Evolutionary conservation across 2,329 filamentous ascomycete species (phyloP), one percentile per base, ranked within the genome.

Genomic region (Monascus ruber): DNA sequence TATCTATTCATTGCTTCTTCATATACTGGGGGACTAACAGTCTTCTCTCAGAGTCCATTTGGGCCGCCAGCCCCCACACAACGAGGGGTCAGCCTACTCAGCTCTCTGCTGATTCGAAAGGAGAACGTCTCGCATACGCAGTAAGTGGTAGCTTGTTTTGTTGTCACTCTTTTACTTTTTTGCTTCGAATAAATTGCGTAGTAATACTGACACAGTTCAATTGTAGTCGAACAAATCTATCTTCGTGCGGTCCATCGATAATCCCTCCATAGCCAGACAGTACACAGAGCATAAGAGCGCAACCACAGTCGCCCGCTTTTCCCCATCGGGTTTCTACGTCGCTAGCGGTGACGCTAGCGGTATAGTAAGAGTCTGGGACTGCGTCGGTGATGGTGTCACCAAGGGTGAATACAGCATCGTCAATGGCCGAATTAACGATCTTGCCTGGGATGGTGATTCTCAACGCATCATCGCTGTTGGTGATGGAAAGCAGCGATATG

Each of bases 381-480:
- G 74, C 47, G 79, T 84, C 8, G 81, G 89, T 40, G 85, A 86
- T 50, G 87, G 87, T 34, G 85, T 81, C 54, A 94, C 86, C 34
- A 94, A 93, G 64, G 85, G 88, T 49, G 89, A 96, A 64, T 96
- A 94, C 65, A 76, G 79, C 56, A 95, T 96, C 64, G 88, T 96
- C 55, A 87, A 85, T 28, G 91, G 91, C 8, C 82, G 85, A 39
- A 89, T 98, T 66, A 94, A 94, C 59, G 91, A 98, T 60, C 78
- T 98, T 48, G 89, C 87, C 1, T 98, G 91, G 88, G 91, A 96
- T 55, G 89, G 88, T 41, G 91, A 98, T 64, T 94, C 85, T 44
- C 88, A 95, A 69, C 82, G 91, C 36, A 82, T 98, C 56, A 95
- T 96, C 54, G 91, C 89, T 3, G 89, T 98, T 4, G 91, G 91